Percentiles rank a stretch among this genome's conserved stretches.
phyloP scores from a whole-genome alignment of 257 asterid genomes.

The Buddleja alternifolia region DNA sequence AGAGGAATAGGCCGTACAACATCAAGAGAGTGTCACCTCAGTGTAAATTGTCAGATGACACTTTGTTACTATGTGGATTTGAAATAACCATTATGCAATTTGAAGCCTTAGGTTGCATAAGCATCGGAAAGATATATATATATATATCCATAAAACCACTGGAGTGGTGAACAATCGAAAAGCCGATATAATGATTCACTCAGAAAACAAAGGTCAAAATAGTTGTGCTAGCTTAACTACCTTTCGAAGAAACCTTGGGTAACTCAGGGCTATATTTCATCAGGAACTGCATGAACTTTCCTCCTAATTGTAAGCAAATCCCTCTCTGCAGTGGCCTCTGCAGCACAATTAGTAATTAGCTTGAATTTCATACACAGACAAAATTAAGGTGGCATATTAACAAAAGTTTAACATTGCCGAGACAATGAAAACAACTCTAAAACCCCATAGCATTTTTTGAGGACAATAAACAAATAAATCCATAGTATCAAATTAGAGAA shows the following conservation, averaged over 20 bases:
- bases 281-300: slow-evolving; percentile 63
- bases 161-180: slow-evolving; percentile 9
- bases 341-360: slow-evolving; percentile 21
- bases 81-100: neutral
- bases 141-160: neutral
- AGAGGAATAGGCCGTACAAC: neutral
- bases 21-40: neutral
- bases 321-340: slow-evolving; percentile 65
- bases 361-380: neutral
- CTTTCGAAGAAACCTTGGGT: slow-evolving; percentile 63
- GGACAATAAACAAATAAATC: neutral
- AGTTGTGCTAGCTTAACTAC: slow-evolving; percentile 32
- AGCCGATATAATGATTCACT: slow-evolving; percentile 6
- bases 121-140: neutral
- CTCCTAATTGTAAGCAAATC: slow-evolving; percentile 55
- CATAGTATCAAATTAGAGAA: slow-evolving; percentile 12
- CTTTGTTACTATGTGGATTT: neutral
- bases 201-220: slow-evolving; percentile 19
- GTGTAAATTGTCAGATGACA: neutral
- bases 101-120: neutral
- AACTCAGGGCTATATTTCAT: slow-evolving; percentile 53
- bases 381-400: neutral
- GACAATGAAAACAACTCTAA: neutral
- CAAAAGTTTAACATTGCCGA: neutral
- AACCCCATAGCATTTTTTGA: neutral